Percentiles rank a stretch among this genome's conserved stretches.
Evolutionary conservation across 31 red algal species (phyloP).

Genomic region (Endocladia muricata): DNA sequence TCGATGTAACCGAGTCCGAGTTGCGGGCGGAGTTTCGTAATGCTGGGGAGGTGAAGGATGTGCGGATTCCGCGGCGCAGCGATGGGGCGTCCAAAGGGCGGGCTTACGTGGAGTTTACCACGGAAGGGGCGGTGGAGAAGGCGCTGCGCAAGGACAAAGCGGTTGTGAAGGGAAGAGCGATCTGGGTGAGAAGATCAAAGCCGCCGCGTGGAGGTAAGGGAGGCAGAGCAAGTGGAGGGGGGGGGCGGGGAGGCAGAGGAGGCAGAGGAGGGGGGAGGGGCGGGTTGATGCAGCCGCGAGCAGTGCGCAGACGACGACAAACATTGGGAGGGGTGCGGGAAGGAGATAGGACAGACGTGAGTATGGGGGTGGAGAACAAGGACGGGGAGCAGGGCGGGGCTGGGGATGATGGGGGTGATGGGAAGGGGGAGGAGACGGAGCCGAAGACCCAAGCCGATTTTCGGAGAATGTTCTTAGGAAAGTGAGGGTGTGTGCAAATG

Average conservation of each 20-base stretch:
- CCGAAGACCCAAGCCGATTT: conserved; percentile 59
- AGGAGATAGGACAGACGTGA: background rate
- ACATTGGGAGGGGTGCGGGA: background rate
- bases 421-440: background rate
- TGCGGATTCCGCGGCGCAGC: conserved; percentile 54
- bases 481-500: background rate
- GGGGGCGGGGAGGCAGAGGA: background rate
- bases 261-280: background rate
- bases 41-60: conserved; percentile 26
- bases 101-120: conserved; percentile 63
- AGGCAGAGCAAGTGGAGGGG: background rate
- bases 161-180: conserved; percentile 38
- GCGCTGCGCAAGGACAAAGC: conserved; percentile 38
- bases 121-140: conserved; percentile 32
- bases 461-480: conserved; percentile 38
- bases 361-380: background rate
- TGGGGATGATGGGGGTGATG: background rate
- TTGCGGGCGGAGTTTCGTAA: conserved; percentile 37
- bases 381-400: background rate
- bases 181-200: conserved; percentile 64
- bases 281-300: background rate
- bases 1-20: conserved; percentile 36
- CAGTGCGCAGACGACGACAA: background rate
- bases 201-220: conserved; percentile 23
- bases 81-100: conserved; percentile 80